Evolutionary conservation across 139 green algal species (phyloP), one percentile per base, ranked within the genome.

Genomic region (Picochlorum sp.): DNA sequence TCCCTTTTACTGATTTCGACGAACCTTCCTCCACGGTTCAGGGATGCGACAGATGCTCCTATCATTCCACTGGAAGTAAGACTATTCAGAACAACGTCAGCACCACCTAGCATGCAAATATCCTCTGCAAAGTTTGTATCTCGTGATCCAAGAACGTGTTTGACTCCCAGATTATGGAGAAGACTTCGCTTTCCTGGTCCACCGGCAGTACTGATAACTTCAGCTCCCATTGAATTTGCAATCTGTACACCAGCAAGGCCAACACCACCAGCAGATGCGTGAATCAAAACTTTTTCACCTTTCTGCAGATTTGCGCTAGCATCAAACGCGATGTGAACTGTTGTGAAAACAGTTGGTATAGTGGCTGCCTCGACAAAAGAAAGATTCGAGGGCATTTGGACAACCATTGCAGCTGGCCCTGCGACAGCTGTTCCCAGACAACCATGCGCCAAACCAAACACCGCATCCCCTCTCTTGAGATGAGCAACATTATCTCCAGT

Each of bases 1-100:
- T 90, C 87, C 41, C 87, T 72, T 81, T 95, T 95, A 69, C 77
- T 81, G 57, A 95, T 91, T 70, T 95, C 87, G 28, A 88, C 77
- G 58, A 90, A 71, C 1, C 70, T 41, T 0, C 78, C 87, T 38
- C 81, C 81, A 14, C 20, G 45, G 31, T 45, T 63, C 44, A 91
- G 51, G 4, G 59, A 24, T 24, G 83, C 70, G 41, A 92, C 51
- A 8, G 74, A 85, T 20, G 71, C 84, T 15, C 71, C 74, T 30
- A 95, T 84, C 80, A 95, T 88, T 58, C 85, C 87, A 15, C 85
- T 81, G 13, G 75, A 84, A 4, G 87, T 95, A 69, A 95, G 71
- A 21, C 75, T 82, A 73, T 94, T 94, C 16, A 94, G 73, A 24
- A 81, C 69, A 14, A 82, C 37, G 44, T 66, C 60, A 21, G 60